A percentile compares a stretch with the other conserved stretches of the same genome.
Evolutionary conservation across 441 rosid genomes (phyloP).

Genomic region (Eruca vesicaria): DNA sequence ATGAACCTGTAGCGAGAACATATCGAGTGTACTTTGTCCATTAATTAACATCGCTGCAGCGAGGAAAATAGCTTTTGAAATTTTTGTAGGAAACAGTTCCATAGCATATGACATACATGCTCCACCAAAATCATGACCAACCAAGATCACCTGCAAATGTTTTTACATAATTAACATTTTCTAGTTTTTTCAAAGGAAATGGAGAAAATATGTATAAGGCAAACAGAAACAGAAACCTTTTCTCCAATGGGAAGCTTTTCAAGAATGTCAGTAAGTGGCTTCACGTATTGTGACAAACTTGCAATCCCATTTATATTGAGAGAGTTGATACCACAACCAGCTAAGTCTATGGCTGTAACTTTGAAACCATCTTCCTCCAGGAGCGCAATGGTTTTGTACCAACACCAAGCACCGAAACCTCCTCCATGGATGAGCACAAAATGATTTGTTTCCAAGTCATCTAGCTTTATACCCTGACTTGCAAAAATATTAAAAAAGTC

Average conservation of each 20-base stretch:
- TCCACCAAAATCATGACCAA: constrained; percentile 95
- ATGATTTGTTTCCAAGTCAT: constrained; percentile 77
- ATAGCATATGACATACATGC: constrained; percentile 77
- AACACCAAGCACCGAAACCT: constrained; percentile 98
- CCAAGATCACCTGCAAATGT: constrained; percentile 76
- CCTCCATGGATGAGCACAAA: constrained; percentile 93
- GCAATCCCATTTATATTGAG: constrained; percentile 61
- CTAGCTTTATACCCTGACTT: constrained; percentile 58
- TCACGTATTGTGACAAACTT: constrained; percentile 75
- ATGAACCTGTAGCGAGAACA: constrained; percentile 75
- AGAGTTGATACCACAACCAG: constrained; percentile 88
- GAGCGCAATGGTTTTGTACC: constrained; percentile 93
- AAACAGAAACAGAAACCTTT: constrained; percentile 53
- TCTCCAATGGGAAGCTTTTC: constrained; percentile 65
- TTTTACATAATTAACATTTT: not conserved
- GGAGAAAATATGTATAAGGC: not conserved
- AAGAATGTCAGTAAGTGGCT: constrained; percentile 76
- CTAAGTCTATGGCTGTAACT: constrained; percentile 84
- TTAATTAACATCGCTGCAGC: constrained; percentile 80
- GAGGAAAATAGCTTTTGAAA: constrained; percentile 72
- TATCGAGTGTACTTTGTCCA: constrained; percentile 76
- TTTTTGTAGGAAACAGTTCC: constrained; percentile 76
- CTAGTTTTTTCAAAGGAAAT: not conserved
- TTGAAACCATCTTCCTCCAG: constrained; percentile 81
- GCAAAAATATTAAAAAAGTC: too few relatives aligned